Evolutionary conservation across 2,329 filamentous ascomycete species (phyloP), one percentile per base, ranked within the genome.

Genomic region (Fusarium sp.): DNA sequence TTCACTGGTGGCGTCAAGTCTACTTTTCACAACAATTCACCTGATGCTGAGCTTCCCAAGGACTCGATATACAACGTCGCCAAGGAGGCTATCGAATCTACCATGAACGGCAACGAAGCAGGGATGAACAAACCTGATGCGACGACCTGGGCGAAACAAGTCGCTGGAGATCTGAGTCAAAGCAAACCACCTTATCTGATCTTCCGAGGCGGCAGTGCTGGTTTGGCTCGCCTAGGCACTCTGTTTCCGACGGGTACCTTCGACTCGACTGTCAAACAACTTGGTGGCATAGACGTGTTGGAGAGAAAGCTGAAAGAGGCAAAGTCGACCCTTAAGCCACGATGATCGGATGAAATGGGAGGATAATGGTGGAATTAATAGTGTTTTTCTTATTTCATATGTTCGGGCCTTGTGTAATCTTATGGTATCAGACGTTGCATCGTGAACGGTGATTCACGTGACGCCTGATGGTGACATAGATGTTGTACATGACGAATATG

Each of bases 1-100:
- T 43, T 78, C 7, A 80, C 78, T 5, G 72, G 72, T 15, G 66
- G 64, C 3, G 78, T 80, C 56, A 75, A 77, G 33, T 76, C 73
- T 2, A 71, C 64, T 10, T 70, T 68, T 23, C 72, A 71, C 12
- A 28, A n/a, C 11, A 76, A 71, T 21, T n/a, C 58, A 1, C 50
- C 57, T 3, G 25, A 43, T 8, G 42, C 37, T 3, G 25, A 52
- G 4, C 33, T 76, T 9, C 68, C 73, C 1, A 11, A 58, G 3
- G 44, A 58, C n/a, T 76, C 73, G 0, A 62, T 76, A 1, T 76
- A 76, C 19, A 74, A 56, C 37, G 7, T 60, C 1, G 71, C 74
- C 16, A 76, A 74, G 13, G 65, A 76, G 1, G 40, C 47, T 2
- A 68, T 76, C 4, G 74, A 76, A 21, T 35, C 38, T 2, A 9